Evolutionary conservation across 2,329 filamentous ascomycete species (phyloP).

Genomic region (Venturiaceae sp.): DNA sequence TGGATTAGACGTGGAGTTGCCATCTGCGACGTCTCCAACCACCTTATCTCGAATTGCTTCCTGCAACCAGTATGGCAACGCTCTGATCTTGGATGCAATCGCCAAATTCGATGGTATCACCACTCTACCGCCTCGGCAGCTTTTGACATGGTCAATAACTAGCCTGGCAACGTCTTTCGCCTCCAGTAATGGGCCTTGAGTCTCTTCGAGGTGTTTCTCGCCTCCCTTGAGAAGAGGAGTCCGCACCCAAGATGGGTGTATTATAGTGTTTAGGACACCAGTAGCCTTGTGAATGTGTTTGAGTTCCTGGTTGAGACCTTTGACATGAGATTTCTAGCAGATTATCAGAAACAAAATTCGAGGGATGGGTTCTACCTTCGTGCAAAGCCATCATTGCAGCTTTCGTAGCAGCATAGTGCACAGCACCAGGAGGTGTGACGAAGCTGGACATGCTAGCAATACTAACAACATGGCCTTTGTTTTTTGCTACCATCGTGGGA

Average conservation of each 20-base stretch:
- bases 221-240: slow-evolving; percentile 34
- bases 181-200: slow-evolving; percentile 19
- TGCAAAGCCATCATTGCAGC: slow-evolving; percentile 43
- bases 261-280: slow-evolving; percentile 14
- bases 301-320: slow-evolving; percentile 18
- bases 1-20: too few species aligned
- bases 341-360: neutral
- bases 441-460: slow-evolving; percentile 45
- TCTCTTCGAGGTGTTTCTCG: slow-evolving; percentile 6
- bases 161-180: slow-evolving; percentile 33
- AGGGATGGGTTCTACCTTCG: slow-evolving; percentile 23
- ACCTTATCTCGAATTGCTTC: slow-evolving; percentile 26
- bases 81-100: slow-evolving; percentile 26
- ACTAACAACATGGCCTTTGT: slow-evolving; percentile 48
- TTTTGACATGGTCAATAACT: slow-evolving; percentile 41
- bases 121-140: slow-evolving; percentile 39
- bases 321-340: neutral
- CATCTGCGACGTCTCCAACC: too few species aligned
- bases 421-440: slow-evolving; percentile 35
- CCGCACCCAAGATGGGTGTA: slow-evolving; percentile 35
- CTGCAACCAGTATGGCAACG: slow-evolving; percentile 38
- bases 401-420: slow-evolving; percentile 44
- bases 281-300: slow-evolving; percentile 19
- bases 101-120: slow-evolving; percentile 28
- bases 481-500: slow-evolving; percentile 37